A percentile compares a stretch with the other conserved stretches of the same genome.
Conservation (phyloP, 441 rosid species). For the Adansonia gregorii region DNA sequence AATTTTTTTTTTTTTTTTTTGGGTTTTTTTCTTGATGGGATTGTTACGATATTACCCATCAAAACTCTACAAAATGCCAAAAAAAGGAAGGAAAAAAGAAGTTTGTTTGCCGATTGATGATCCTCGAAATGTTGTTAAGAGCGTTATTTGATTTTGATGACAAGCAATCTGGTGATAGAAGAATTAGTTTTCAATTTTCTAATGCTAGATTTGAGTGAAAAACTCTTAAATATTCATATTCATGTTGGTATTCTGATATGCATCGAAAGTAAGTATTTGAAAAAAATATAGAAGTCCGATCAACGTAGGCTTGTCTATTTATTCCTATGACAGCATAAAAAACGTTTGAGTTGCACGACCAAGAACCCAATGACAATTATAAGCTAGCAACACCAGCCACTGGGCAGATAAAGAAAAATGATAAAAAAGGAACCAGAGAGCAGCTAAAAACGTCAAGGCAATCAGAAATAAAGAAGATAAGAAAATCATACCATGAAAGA, state of each 20-base stretch:
- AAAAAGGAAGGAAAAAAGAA: not conserved
- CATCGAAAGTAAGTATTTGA: no score
- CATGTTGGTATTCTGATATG: no score
- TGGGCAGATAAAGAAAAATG: not conserved
- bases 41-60: not conserved
- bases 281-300: no score
- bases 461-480: not conserved
- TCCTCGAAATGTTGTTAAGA: not conserved
- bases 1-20: not conserved
- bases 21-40: not conserved
- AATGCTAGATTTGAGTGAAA: not conserved
- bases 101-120: not conserved
- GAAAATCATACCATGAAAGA: constrained; percentile 1
- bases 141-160: not conserved
- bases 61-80: not conserved
- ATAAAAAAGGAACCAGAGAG: not conserved
- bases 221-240: not conserved
- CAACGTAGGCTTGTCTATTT: not conserved
- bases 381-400: not conserved
- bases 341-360: not conserved
- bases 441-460: not conserved
- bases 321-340: not conserved
- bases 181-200: not conserved
- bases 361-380: not conserved
- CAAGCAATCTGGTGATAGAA: not conserved